Conservation (phyloP, 2,329 filamentous ascomycete genomes). For the Periconia sp. region DNA sequence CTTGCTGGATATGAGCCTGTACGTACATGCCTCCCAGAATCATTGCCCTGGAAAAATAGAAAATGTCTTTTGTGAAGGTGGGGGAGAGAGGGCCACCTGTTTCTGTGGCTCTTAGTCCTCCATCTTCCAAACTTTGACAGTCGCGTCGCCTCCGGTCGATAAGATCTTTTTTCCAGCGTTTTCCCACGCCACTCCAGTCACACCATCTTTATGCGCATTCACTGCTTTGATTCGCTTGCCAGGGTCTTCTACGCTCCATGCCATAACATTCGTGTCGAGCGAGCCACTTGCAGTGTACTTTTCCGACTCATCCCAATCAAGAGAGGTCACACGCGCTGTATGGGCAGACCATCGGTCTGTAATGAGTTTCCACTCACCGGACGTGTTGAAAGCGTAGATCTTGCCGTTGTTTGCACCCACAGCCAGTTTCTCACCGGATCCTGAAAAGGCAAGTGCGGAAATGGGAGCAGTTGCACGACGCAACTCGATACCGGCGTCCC, state of each 20-base stretch:
- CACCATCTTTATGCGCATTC: slow-evolving; percentile 95
- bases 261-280: slow-evolving; percentile 87
- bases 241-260: slow-evolving; percentile 85
- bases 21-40: too few species aligned
- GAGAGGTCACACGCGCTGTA: slow-evolving; percentile 66
- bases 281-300: slow-evolving; percentile 81
- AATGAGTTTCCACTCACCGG: slow-evolving; percentile 67
- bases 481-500: slow-evolving; percentile 58
- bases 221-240: slow-evolving; percentile 79
- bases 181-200: slow-evolving; percentile 85
- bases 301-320: slow-evolving; percentile 76
- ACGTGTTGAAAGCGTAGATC: slow-evolving; percentile 74
- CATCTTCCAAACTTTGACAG: slow-evolving; percentile 80
- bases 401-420: slow-evolving; percentile 84
- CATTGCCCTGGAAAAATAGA: too few species aligned
- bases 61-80: too few species aligned
- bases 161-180: slow-evolving; percentile 61
- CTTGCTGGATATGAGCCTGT: too few species aligned
- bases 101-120: slow-evolving; percentile 16
- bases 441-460: slow-evolving; percentile 81
- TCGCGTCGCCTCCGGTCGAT: slow-evolving; percentile 82
- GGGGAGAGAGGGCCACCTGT: too few species aligned
- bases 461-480: slow-evolving; percentile 71
- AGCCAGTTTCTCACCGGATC: slow-evolving; percentile 74
- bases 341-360: slow-evolving; percentile 80